A percentile compares a stretch with the other conserved stretches of the same genome.
phyloP scores from a whole-genome alignment of 345 rosid species.

The Hypericum androsaemum region DNA sequence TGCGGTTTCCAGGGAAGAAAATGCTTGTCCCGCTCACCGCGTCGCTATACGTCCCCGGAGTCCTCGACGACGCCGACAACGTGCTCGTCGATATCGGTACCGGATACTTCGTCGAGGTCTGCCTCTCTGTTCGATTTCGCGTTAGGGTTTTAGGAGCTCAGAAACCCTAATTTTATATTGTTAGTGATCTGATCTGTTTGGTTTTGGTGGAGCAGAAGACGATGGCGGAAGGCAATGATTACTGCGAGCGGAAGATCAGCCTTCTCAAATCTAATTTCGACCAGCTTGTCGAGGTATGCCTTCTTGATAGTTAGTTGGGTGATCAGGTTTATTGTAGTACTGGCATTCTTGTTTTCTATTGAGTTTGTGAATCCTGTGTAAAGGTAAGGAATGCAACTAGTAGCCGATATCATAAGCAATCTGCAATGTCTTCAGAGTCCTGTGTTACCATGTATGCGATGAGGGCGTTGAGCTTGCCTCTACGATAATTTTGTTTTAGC shows the following conservation, averaged over 20 bases:
- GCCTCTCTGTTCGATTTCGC: not conserved
- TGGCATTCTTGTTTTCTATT: not conserved
- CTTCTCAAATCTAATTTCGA: slow-evolving; percentile 89
- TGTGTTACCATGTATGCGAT: too few relatives aligned
- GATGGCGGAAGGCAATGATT: slow-evolving; percentile 81
- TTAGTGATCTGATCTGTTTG: too few relatives aligned
- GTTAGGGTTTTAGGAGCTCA: too few relatives aligned
- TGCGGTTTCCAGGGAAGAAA: slow-evolving; percentile 37
- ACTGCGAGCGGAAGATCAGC: slow-evolving; percentile 88
- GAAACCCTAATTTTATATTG: not conserved
- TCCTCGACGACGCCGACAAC: slow-evolving; percentile 67
- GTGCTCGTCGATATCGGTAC: slow-evolving; percentile 94
- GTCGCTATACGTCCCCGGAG: slow-evolving; percentile 82
- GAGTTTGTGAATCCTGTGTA: too few relatives aligned
- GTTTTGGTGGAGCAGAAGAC: slow-evolving; percentile 44
- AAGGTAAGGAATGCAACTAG: too few relatives aligned
- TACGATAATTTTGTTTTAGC: too few relatives aligned
- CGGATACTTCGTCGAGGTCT: slow-evolving; percentile 96
- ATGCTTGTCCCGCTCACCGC: slow-evolving; percentile 93
- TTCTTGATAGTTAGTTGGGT: not conserved
- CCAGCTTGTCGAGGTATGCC: slow-evolving; percentile 84
- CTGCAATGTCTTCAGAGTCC: too few relatives aligned
- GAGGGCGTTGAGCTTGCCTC: too few relatives aligned
- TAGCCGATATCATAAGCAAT: too few relatives aligned
- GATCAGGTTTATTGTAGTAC: not conserved